Base-by-base conservation (phyloP, 2,329 filamentous ascomycete species). In the Cryoendolithus antarcticus region DNA sequence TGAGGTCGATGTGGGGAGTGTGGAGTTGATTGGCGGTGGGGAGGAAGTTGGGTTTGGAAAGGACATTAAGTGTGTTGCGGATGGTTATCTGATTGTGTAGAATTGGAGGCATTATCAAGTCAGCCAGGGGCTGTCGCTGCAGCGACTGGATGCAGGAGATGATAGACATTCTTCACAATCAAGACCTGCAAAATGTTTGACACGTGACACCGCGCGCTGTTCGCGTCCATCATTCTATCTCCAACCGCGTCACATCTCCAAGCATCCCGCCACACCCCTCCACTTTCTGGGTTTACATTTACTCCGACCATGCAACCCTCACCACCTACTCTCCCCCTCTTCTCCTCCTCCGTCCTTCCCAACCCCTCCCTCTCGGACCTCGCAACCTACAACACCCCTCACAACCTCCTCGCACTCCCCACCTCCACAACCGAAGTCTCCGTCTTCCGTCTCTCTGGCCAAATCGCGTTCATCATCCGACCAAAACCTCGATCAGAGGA, bases 1-100 rank as follows among this genome's bases (percentile, higher is more conserved):
- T 37, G 86, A 95, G 54, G 84, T 98, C 47, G 86, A 95, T 66
- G 89, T 96, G 70, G 80, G 82, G 74, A 46, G 76, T 34, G 81
- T 89, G 15, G 74, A 74, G 19, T 64, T 91, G 50, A 55, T 88
- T 40, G 82, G 85, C 48, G 75, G 83, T 67, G 74, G 78, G 48
- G 82, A 89, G 59, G 77, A 85, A 37, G 80, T 93, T 38, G 77
- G 77, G 12, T 93, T 86, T 64, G 82, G 82, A 34, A 89, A 86
- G 65, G 83, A 91, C 41, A 66, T 88, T 58, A 84, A 79, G 63
- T 85, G 77, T 12, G 67, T 77, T 40, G 80, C 84, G 4, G 85
- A 89, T 48, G 75, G 74, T 47, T 93, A 85, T 62, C 55, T 78
- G 45, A 80, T 93, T 55, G 80, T 84, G 63, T 89, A 77, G 62